Conservation (phyloP, 495 filamentous ascomycete genomes). For the Schizothecium vesticola region DNA sequence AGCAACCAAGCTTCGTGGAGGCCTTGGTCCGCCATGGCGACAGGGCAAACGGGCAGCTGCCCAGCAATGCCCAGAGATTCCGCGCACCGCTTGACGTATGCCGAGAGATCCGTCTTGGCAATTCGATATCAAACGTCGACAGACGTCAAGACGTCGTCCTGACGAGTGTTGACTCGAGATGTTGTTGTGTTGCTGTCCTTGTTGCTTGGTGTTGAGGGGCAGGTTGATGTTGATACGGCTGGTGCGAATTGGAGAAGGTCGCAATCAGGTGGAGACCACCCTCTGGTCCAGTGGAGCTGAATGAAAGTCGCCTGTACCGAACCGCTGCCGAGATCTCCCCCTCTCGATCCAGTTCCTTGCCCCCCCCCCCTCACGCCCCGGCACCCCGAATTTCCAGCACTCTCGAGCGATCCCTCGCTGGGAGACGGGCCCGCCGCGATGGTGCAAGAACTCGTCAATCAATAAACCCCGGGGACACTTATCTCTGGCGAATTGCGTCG, state of each 20-base stretch:
- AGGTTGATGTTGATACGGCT: background rate
- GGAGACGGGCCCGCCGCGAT: background rate
- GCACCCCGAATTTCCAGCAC: background rate
- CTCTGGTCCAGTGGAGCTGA: background rate
- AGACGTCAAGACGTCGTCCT: background rate
- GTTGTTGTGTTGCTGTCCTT: background rate
- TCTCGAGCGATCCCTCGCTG: background rate
- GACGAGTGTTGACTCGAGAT: background rate
- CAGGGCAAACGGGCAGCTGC: slow-evolving; percentile 5
- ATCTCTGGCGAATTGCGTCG: slow-evolving; percentile 14
- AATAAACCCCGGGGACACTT: background rate
- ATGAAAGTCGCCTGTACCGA: background rate
- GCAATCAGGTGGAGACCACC: background rate
- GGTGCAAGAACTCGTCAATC: slow-evolving; percentile 13
- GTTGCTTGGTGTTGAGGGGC: background rate
- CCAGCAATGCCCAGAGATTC: slow-evolving; percentile 20
- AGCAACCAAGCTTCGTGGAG: slow-evolving; percentile 17
- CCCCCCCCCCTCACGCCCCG: background rate
- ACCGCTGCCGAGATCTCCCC: background rate
- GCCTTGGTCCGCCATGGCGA: slow-evolving; percentile 17
- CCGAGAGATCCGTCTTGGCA: slow-evolving; percentile 10
- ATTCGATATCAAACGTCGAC: slow-evolving; percentile 2
- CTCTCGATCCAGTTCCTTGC: background rate
- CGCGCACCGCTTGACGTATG: slow-evolving; percentile 7
- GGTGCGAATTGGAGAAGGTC: background rate